phyloP scores from a whole-genome alignment of 2,329 filamentous ascomycete genomes.

The Coniochaeta prunicola region DNA sequence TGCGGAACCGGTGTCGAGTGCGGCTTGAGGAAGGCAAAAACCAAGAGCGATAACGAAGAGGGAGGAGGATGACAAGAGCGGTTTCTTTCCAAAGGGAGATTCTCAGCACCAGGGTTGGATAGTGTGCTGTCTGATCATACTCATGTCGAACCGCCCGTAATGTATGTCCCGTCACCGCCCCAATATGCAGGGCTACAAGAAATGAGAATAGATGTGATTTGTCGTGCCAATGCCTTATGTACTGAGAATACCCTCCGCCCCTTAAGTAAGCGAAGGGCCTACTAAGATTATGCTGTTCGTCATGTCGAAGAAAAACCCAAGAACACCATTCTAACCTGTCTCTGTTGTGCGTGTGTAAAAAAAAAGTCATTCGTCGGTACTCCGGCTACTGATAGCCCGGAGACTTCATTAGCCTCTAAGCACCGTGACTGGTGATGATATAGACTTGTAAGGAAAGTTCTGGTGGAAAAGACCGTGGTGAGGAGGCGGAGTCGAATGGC shows the following conservation, averaged over 20 bases:
- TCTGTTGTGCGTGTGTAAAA: background rate
- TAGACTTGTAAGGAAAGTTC: background rate
- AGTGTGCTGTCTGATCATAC: background rate
- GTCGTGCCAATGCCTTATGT: constrained; percentile 10
- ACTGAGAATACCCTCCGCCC: background rate
- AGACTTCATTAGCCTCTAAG: constrained; percentile 8
- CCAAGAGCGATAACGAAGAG: background rate
- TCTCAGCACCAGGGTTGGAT: background rate
- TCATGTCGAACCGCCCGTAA: background rate
- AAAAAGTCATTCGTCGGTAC: background rate
- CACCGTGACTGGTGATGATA: background rate
- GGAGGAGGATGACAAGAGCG: background rate
- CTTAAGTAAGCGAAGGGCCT: background rate
- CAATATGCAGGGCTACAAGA: constrained; percentile 42
- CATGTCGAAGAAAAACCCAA: constrained; percentile 9
- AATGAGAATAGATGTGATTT: constrained; percentile 18
- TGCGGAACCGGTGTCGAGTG: background rate
- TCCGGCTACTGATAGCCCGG: background rate
- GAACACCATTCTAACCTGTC: background rate
- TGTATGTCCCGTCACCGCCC: constrained; percentile 19
- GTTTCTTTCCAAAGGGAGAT: background rate
- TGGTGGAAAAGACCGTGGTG: constrained; percentile 1
- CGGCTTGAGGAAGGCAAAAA: background rate
- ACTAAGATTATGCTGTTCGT: constrained; percentile 4
- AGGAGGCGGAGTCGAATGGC: background rate